Evolutionary conservation across 2,329 filamentous ascomycete species (phyloP).

Genomic region (Neonectria faginata): DNA sequence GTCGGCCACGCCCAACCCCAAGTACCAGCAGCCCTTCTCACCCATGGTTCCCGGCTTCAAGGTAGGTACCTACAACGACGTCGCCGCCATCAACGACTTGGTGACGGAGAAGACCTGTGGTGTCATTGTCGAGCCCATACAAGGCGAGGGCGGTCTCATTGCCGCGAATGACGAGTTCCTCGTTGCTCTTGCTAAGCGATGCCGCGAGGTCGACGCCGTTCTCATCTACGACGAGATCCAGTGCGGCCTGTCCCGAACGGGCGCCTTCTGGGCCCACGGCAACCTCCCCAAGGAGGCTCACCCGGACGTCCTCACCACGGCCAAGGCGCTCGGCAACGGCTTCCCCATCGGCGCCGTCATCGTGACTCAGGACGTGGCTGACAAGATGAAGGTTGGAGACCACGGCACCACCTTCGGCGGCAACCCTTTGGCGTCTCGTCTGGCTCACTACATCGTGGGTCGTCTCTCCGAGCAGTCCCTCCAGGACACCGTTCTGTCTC

Average conservation of each 20-base stretch:
- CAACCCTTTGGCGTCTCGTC: slow-evolving; percentile 85
- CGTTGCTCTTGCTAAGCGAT: slow-evolving; percentile 82
- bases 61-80: slow-evolving; percentile 88
- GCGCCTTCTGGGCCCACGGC: slow-evolving; percentile 89
- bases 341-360: slow-evolving; percentile 87
- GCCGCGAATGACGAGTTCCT: slow-evolving; percentile 87
- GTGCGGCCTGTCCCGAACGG: slow-evolving; percentile 89
- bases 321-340: slow-evolving; percentile 96
- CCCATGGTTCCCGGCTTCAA: slow-evolving; percentile 96
- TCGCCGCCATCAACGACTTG: slow-evolving; percentile 75
- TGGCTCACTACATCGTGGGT: slow-evolving; percentile 87
- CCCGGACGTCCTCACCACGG: slow-evolving; percentile 92
- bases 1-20: slow-evolving; percentile 96
- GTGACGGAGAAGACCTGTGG: slow-evolving; percentile 90
- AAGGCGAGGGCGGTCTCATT: slow-evolving; percentile 94
- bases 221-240: slow-evolving; percentile 98
- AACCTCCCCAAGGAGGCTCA: slow-evolving; percentile 82
- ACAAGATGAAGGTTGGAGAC: slow-evolving; percentile 71
- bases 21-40: slow-evolving; percentile 94
- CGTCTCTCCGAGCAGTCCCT: slow-evolving; percentile 79
- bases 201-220: slow-evolving; percentile 87
- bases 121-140: slow-evolving; percentile 96
- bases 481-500: slow-evolving; percentile 75
- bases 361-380: slow-evolving; percentile 55
- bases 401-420: slow-evolving; percentile 96